Percentiles rank a stretch among this genome's conserved stretches.
phyloP scores from a whole-genome alignment of 352 stramenopile species.

The Pythium sp. region DNA sequence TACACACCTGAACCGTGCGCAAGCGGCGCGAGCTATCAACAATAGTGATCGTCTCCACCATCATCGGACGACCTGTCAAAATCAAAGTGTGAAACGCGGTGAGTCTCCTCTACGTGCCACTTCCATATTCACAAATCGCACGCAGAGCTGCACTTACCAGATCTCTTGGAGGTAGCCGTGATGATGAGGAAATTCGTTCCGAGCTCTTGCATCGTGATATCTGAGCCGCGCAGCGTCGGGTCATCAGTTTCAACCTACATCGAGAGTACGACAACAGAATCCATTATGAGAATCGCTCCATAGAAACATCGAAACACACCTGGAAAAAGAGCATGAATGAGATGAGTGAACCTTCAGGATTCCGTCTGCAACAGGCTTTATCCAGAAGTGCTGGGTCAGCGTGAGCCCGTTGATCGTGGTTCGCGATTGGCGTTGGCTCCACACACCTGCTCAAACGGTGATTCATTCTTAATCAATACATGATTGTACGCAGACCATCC shows the following conservation, averaged over 20 bases:
- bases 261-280: not conserved
- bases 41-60: constrained; percentile 84
- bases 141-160: constrained; percentile 29
- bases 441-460: constrained; percentile 39
- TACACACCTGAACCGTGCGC: constrained; percentile 67
- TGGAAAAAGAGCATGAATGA: not conserved
- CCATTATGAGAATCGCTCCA: not conserved
- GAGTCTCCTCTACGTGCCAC: not conserved
- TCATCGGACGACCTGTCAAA: constrained; percentile 54
- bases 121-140: not conserved
- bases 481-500: not conserved
- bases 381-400: constrained; percentile 87
- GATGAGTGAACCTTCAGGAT: constrained; percentile 60
- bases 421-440: constrained; percentile 81
- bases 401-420: constrained; percentile 86
- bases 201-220: constrained; percentile 87
- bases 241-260: constrained; percentile 79
- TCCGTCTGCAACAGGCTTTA: constrained; percentile 82
- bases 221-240: constrained; percentile 63
- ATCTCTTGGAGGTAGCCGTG: constrained; percentile 84
- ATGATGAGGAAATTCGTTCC: constrained; percentile 79
- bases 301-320: not conserved
- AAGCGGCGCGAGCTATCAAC: constrained; percentile 78
- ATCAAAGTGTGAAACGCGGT: not conserved
- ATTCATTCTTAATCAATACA: not conserved